These are phyloP conservation scores for Beauveria sp. DNA, from an alignment of 2,329 filamentous ascomycete species.

Conservation along the genomic window DNA sequence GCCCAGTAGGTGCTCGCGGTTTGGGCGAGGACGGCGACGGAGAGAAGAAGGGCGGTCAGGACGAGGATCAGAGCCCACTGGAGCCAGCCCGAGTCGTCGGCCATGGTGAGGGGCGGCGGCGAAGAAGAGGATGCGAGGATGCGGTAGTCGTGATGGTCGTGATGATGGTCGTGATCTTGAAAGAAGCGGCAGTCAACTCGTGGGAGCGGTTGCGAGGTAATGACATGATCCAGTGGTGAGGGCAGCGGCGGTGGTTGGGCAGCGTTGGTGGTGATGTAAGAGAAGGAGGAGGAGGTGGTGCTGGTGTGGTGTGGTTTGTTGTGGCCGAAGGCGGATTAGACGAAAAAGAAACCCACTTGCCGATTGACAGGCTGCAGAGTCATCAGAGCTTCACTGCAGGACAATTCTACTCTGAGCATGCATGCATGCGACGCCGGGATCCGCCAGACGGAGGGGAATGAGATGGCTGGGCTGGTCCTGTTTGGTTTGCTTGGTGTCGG, in stretches of 20 bases:
- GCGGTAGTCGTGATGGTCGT: neutral
- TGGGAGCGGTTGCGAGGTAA: neutral
- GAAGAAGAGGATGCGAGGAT: neutral
- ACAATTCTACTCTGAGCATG: neutral
- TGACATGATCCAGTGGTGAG: slow-evolving; percentile 4
- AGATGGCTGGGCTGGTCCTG: slow-evolving; percentile 3
- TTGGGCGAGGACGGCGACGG: slow-evolving; percentile 46
- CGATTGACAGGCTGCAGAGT: neutral
- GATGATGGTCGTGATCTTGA: neutral
- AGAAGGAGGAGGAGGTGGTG: neutral
- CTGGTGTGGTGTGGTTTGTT: neutral
- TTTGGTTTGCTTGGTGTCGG: neutral
- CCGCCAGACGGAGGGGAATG: neutral
- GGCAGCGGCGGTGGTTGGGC: neutral
- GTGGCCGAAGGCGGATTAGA: neutral
- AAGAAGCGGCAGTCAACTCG: neutral
- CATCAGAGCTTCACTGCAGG: neutral
- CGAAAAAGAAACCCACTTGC: neutral
- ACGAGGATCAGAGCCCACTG: slow-evolving; percentile 52
- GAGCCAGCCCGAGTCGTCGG: slow-evolving; percentile 37
- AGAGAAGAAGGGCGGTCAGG: slow-evolving; percentile 49
- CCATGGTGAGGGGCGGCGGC: slow-evolving; percentile 30
- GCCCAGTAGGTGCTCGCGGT: slow-evolving; percentile 42
- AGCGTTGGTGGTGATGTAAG: slow-evolving; percentile 7
- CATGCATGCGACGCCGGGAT: neutral